Evolutionary conservation across 768 basidiomycete genomes (phyloP).

Genomic region (Termitomyces sp.): DNA sequence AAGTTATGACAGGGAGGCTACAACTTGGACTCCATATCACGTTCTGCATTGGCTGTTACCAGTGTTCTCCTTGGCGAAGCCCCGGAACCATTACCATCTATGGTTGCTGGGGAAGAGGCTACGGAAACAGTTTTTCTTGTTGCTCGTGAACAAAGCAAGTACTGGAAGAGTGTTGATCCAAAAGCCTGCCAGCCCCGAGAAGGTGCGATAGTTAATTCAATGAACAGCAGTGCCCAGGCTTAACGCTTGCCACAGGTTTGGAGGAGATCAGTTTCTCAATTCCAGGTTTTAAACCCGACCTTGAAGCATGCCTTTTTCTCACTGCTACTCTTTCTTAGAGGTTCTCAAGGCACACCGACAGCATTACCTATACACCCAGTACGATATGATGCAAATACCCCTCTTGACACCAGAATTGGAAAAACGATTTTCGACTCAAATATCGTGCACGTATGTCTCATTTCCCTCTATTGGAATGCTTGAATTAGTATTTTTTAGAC

Average conservation of each 20-base stretch:
- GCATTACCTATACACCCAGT: slow-evolving; percentile 69
- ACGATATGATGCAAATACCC: slow-evolving; percentile 79
- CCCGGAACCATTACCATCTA: slow-evolving; percentile 67
- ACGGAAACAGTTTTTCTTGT: slow-evolving; percentile 91
- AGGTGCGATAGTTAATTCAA: slow-evolving; percentile 37
- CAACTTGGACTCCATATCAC: slow-evolving; percentile 83
- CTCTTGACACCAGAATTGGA: slow-evolving; percentile 63
- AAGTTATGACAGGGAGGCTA: slow-evolving; percentile 75
- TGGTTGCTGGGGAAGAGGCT: slow-evolving; percentile 73
- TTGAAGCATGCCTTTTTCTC: slow-evolving; percentile 2
- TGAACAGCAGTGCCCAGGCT: background rate
- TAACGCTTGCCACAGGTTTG: slow-evolving; percentile 36
- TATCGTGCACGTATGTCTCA: slow-evolving; percentile 79
- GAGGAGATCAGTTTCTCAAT: slow-evolving; percentile 62
- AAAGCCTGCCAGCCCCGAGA: slow-evolving; percentile 79
- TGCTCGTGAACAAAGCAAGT: slow-evolving; percentile 80
- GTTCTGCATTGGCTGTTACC: slow-evolving; percentile 83
- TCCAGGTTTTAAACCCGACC: slow-evolving; percentile 42
- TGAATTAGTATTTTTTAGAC: slow-evolving; percentile 32
- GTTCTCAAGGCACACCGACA: slow-evolving; percentile 89
- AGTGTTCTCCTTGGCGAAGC: slow-evolving; percentile 86
- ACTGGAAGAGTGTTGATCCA: slow-evolving; percentile 85
- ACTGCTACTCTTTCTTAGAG: slow-evolving; percentile 35
- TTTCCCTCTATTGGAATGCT: background rate
- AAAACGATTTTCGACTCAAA: slow-evolving; percentile 71